Conservation (phyloP, 1,284 basidiomycete species). For the Gymnopus androsaceus region DNA sequence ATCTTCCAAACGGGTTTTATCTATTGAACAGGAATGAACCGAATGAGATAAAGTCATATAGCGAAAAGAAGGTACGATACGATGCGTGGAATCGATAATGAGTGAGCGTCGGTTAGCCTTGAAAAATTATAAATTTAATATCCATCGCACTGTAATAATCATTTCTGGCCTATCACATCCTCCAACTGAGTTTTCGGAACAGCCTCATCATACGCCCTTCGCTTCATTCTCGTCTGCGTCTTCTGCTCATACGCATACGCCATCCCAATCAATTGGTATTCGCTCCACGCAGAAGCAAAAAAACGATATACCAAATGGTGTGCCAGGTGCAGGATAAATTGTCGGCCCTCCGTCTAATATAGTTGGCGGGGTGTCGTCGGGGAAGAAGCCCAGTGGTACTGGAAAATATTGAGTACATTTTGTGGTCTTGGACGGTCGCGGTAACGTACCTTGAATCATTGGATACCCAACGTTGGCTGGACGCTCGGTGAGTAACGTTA, state of each 20-base stretch:
- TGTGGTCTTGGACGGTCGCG: too few species aligned
- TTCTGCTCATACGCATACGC: slow-evolving; percentile 69
- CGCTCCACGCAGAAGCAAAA: slow-evolving; percentile 53
- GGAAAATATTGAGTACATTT: too few species aligned
- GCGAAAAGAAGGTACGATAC: too few species aligned
- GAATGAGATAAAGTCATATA: too few species aligned
- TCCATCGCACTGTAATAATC: too few species aligned
- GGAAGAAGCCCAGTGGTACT: slow-evolving; percentile 66
- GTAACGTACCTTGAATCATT: slow-evolving; percentile 56
- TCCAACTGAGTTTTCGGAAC: slow-evolving; percentile 64
- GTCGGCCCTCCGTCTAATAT: slow-evolving; percentile 41
- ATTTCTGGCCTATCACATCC: too few species aligned
- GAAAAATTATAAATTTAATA: too few species aligned
- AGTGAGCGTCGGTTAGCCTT: too few species aligned
- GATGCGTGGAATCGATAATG: too few species aligned
- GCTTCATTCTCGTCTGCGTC: slow-evolving; percentile 52
- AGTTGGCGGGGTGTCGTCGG: slow-evolving; percentile 42
- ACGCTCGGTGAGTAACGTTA: slow-evolving; percentile 2
- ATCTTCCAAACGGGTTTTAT: too few species aligned
- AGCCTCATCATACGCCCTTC: slow-evolving; percentile 55
- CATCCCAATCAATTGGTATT: slow-evolving; percentile 57
- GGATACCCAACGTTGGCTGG: slow-evolving; percentile 62
- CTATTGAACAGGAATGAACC: too few species aligned
- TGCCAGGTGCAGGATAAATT: slow-evolving; percentile 55
- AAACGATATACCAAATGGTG: slow-evolving; percentile 54